phyloP scores from a whole-genome alignment of 2,329 filamentous ascomycete genomes.

The Xylaria sp. region DNA sequence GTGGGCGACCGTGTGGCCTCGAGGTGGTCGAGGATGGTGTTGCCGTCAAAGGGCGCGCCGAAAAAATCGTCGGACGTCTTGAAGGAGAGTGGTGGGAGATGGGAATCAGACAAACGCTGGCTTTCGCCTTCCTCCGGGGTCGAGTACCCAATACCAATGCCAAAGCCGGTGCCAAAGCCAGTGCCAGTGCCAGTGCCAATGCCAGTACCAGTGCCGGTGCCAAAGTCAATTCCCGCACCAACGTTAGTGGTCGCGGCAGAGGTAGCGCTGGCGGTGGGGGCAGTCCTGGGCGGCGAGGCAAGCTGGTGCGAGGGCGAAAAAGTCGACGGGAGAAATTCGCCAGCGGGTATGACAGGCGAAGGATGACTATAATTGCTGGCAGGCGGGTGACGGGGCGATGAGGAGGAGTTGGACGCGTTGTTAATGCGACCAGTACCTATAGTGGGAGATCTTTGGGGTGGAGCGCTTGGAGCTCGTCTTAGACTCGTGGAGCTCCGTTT shows the following conservation, averaged over 20 bases:
- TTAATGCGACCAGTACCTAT: constrained; percentile 21
- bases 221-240: constrained; percentile 14
- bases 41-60: constrained; percentile 67
- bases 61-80: constrained; percentile 61
- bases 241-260: constrained; percentile 2
- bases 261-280: constrained; percentile 6
- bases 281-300: constrained; percentile 19
- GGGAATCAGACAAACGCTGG: constrained; percentile 40
- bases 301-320: constrained; percentile 38
- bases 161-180: constrained; percentile 12
- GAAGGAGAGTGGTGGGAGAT: constrained; percentile 45
- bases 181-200: constrained; percentile 3
- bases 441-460: constrained; percentile 41
- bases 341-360: constrained; percentile 49
- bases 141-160: constrained; percentile 14
- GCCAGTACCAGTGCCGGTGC: background rate
- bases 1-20: constrained; percentile 52
- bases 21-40: constrained; percentile 62
- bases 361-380: constrained; percentile 37
- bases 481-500: constrained; percentile 67
- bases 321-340: constrained; percentile 49
- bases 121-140: constrained; percentile 6
- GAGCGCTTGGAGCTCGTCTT: constrained; percentile 63
- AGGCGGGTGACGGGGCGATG: constrained; percentile 50
- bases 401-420: constrained; percentile 52